phyloP scores from a whole-genome alignment of 805 yeast species.

The Teunomyces lycoperdinae region DNA sequence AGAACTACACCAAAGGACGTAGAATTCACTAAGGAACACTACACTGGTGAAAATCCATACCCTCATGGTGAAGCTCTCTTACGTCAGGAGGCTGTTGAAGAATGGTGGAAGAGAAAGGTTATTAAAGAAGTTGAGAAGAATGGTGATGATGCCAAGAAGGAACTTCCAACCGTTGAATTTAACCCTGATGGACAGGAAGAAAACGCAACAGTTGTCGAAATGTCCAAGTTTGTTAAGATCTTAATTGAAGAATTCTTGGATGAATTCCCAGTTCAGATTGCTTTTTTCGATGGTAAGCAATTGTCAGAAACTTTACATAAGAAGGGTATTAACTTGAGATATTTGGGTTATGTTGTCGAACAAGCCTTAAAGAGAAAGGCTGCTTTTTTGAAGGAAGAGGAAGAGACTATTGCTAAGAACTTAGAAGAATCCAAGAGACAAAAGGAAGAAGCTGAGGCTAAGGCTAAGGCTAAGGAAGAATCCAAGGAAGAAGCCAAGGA shows the following conservation, averaged over 20 bases:
- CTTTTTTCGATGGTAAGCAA: constrained; percentile 82
- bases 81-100: constrained; percentile 85
- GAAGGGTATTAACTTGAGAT: constrained; percentile 85
- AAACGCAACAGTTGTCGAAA: constrained; percentile 61
- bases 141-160: constrained; percentile 23
- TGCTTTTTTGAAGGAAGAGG: constrained; percentile 13
- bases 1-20: constrained; percentile 84
- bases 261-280: constrained; percentile 51
- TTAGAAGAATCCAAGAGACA: constrained; percentile 26
- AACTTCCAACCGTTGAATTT: constrained; percentile 55
- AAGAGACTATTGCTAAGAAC: constrained; percentile 20
- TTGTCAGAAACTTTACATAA: constrained; percentile 67
- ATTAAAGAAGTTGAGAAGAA: constrained; percentile 46
- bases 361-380: constrained; percentile 21
- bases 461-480: constrained; percentile 12
- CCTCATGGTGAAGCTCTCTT: constrained; percentile 80
- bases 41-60: constrained; percentile 49
- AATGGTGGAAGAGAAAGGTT: constrained; percentile 79
- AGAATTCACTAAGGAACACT: constrained; percentile 62
- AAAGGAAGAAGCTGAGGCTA: constrained; percentile 20
- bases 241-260: constrained; percentile 63
- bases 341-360: constrained; percentile 64
- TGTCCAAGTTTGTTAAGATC: constrained; percentile 60
- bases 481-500: constrained; percentile 23
- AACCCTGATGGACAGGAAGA: constrained; percentile 80